Conservation (phyloP, 2,329 filamentous ascomycete genomes). For the Conoideocrella luteorostrata region DNA sequence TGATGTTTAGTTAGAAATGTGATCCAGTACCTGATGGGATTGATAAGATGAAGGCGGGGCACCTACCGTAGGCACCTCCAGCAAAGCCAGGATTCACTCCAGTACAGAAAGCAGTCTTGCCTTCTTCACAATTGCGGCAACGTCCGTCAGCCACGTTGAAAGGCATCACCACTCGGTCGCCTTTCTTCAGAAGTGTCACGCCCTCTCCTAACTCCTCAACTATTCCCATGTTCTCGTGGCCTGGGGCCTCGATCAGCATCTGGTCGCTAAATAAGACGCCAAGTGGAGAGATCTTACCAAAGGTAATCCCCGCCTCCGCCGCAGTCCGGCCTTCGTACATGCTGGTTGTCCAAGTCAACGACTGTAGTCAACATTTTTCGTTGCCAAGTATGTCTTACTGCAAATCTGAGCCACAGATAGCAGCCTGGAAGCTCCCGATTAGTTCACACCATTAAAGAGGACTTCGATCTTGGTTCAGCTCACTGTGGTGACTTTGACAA, state of each 20-base stretch:
- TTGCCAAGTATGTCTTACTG: constrained; percentile 28
- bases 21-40: background rate
- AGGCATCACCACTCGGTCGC: constrained; percentile 58
- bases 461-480: constrained; percentile 18
- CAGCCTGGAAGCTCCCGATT: constrained; percentile 26
- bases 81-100: constrained; percentile 38
- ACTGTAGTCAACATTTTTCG: constrained; percentile 2
- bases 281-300: too few relatives aligned
- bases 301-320: constrained; percentile 55
- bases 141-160: constrained; percentile 60
- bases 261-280: background rate
- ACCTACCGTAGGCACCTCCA: constrained; percentile 26
- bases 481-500: constrained; percentile 60
- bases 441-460: background rate
- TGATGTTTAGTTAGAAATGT: constrained; percentile 22
- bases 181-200: constrained; percentile 55
- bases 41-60: background rate
- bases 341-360: constrained; percentile 26
- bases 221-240: constrained; percentile 56
- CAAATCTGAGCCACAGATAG: constrained; percentile 48
- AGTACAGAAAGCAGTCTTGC: constrained; percentile 59
- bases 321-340: constrained; percentile 63
- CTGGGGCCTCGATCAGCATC: constrained; percentile 16
- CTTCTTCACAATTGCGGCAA: constrained; percentile 59
- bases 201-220: constrained; percentile 49